Evolutionary conservation across 2,329 filamentous ascomycete genomes (phyloP).

Genomic region (Escovopsis sp.): DNA sequence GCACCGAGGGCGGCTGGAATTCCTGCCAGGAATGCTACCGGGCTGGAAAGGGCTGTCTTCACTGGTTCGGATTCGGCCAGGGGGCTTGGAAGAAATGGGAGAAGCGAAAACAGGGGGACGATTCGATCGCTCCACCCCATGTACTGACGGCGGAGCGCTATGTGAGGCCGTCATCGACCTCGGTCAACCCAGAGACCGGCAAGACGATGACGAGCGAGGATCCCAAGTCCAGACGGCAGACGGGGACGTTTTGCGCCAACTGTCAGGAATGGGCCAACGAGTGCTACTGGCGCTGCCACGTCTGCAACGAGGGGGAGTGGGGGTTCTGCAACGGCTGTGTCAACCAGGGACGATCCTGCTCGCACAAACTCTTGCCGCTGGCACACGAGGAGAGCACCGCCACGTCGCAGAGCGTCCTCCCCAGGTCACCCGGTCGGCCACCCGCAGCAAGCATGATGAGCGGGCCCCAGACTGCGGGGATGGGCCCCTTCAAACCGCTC

Average conservation of each 20-base stretch:
- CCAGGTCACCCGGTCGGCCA: conserved; percentile 29
- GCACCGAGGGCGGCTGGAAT: conserved; percentile 37
- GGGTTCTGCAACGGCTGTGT: conserved; percentile 85
- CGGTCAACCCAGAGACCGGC: conserved; percentile 39
- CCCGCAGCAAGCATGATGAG: conserved; percentile 33
- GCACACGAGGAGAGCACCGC: conserved; percentile 38
- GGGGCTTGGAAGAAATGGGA: conserved; percentile 56
- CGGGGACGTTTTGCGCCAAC: conserved; percentile 70
- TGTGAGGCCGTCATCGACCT: conserved; percentile 30
- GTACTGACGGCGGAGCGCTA: conserved; percentile 45
- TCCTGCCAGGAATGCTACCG: conserved; percentile 74
- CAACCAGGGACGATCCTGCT: conserved; percentile 67
- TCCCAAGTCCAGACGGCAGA: conserved; percentile 52
- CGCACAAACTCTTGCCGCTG: conserved; percentile 66
- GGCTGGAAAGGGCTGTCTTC: conserved; percentile 56
- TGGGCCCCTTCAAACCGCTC: conserved; percentile 49
- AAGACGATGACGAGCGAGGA: conserved; percentile 51
- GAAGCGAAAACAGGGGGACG: conserved; percentile 26
- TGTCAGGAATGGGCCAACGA: conserved; percentile 63
- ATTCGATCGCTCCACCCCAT: conserved; percentile 35
- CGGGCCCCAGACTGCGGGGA: conserved; percentile 29
- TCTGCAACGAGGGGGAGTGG: conserved; percentile 88
- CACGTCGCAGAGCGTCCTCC: conserved; percentile 18
- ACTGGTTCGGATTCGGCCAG: conserved; percentile 82
- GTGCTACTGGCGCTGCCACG: conserved; percentile 79